Percentiles rank a stretch among this genome's conserved stretches.
Conservation (phyloP, 73 alveolate genomes). For the Tetrahymena elliotti region DNA sequence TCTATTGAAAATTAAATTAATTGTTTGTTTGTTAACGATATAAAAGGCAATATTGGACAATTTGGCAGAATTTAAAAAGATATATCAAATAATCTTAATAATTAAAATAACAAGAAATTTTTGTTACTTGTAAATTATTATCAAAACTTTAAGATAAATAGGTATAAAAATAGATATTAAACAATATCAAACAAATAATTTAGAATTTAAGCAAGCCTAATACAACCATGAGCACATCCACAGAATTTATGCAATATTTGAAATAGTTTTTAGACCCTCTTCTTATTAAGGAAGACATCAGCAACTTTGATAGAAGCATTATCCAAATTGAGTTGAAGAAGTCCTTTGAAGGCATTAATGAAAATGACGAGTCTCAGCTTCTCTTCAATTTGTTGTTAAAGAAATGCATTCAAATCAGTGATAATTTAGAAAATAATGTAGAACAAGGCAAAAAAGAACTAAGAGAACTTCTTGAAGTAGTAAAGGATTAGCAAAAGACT, state of each 20-base stretch:
- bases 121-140: background rate
- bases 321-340: background rate
- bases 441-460: background rate
- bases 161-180: background rate
- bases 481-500: background rate
- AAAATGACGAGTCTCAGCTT: background rate
- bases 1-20: background rate
- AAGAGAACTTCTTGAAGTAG: background rate
- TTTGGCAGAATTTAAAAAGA: background rate
- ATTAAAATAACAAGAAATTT: background rate
- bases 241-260: background rate
- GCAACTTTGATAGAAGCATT: background rate
- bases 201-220: background rate
- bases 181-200: too few species aligned
- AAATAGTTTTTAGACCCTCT: background rate
- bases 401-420: background rate
- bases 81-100: background rate
- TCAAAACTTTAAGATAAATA: background rate
- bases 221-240: background rate
- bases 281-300: background rate
- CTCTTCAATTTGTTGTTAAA: background rate
- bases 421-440: background rate
- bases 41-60: background rate
- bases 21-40: background rate
- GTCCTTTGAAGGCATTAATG: background rate